Evolutionary conservation across 1,139 yeast species (phyloP), one percentile per base, ranked within the genome.

Genomic region (Pichia sp.): DNA sequence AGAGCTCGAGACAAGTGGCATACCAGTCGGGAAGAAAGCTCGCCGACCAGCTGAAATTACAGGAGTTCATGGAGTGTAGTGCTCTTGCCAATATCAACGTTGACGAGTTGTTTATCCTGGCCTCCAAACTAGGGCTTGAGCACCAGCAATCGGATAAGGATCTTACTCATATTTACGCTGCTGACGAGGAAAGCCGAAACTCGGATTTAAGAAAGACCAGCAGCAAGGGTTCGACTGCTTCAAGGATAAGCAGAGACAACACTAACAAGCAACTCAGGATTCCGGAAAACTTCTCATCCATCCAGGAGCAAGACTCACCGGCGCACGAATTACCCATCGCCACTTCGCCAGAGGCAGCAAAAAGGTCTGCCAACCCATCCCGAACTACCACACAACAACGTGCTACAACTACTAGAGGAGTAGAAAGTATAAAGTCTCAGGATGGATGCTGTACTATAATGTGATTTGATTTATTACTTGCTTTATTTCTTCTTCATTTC

Each of bases 11-110:
- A 57, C 82, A 78, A 62, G 80, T 79, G 7, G 73, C 78, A 23
- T 59, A 62, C 8, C 79, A 73, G 45, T 63, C 63, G 5, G 71
- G 64, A 5, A 59, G 60, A 30, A 60, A 57, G 19, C 76, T 79
- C 40, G 73, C 72, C n/a, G 75, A 76, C 51, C 71, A 71, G 34
- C 71, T 77, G 53, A 72, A 75, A 2, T 72, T 78, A 31, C 70
- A 71, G 56, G 75, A 73, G 49, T 75, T 68, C 60, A 66, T 80
- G 50, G 85, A 81, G 62, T 80, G 84, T 41, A 78, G 82, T 50
- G 75, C 84, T 30, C 75, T 75, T 60, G 77, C 78, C 47, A 76
- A 77, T 57, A 75, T 75, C 56, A 79, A 80, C 59, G 77, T 80
- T 45, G 77, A 78, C 57, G 67, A 75, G 42, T 69, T 78, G 47